Conservation (phyloP, 2,329 filamentous ascomycete genomes). For the Colletotrichum euphorbiae region DNA sequence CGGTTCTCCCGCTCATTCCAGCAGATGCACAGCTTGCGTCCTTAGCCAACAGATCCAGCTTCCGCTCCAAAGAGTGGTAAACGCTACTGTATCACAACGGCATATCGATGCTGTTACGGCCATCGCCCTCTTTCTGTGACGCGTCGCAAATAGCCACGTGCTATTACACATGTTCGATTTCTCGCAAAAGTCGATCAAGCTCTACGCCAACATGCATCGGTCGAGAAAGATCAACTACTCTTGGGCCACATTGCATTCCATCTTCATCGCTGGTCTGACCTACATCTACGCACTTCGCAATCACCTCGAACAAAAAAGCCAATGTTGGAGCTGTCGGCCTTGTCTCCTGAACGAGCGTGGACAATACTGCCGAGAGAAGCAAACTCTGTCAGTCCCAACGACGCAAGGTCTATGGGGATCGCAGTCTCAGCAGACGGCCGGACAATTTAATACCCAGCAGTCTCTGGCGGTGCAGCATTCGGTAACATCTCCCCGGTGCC, state of each 20-base stretch:
- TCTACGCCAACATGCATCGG: conserved; percentile 58
- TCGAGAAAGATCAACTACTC: conserved; percentile 60
- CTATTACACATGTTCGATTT: conserved; percentile 54
- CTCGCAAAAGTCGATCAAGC: conserved; percentile 52
- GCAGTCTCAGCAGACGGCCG: conserved; percentile 31
- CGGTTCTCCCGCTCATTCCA: conserved; percentile 45
- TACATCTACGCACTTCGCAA: conserved; percentile 57
- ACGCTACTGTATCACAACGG: conserved; percentile 56
- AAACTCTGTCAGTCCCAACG: conserved; percentile 16
- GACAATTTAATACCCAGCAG: conserved; percentile 6
- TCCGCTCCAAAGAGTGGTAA: conserved; percentile 56
- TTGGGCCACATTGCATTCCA: conserved; percentile 61
- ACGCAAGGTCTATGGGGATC: conserved; percentile 15
- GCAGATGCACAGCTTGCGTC: conserved; percentile 40
- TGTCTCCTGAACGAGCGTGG: conserved; percentile 53
- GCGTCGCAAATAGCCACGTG: conserved; percentile 43
- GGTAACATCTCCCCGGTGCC: neutral
- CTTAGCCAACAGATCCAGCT: conserved; percentile 51
- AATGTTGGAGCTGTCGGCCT: conserved; percentile 52
- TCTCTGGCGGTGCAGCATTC: neutral
- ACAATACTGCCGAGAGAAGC: conserved; percentile 49
- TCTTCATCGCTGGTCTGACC: conserved; percentile 59
- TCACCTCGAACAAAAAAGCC: conserved; percentile 57
- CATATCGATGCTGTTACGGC: conserved; percentile 56
- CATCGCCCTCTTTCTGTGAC: conserved; percentile 50